Percentiles rank a stretch among this genome's conserved stretches.
phyloP scores from a whole-genome alignment of 2,329 filamentous ascomycete genomes.

The Monilinia aucupariae region DNA sequence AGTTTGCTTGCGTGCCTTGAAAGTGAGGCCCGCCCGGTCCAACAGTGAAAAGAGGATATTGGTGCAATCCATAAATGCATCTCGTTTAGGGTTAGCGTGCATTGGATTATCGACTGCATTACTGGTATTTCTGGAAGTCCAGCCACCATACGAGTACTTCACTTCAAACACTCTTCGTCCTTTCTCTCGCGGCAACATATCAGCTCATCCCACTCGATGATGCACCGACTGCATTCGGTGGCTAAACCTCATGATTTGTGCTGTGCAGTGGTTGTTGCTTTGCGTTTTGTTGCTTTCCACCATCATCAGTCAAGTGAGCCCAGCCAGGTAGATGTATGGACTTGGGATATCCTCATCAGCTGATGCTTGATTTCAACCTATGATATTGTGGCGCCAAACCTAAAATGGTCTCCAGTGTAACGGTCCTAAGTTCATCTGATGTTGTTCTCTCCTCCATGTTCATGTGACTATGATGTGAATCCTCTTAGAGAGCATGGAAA shows the following conservation, averaged over 20 bases:
- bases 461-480: neutral
- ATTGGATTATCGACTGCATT: neutral
- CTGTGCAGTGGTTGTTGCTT: neutral
- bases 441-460: neutral
- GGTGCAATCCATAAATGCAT: too few species aligned
- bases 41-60: neutral
- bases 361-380: neutral
- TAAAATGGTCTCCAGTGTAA: neutral
- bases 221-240: neutral
- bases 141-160: neutral
- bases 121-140: neutral
- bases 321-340: neutral
- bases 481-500: neutral
- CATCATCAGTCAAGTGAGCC: neutral
- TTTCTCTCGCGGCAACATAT: neutral
- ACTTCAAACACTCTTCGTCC: neutral
- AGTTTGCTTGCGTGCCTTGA: constrained; percentile 1
- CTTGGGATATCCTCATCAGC: constrained; percentile 1
- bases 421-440: constrained; percentile 1
- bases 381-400: neutral
- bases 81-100: too few species aligned
- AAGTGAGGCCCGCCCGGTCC: constrained; percentile 9
- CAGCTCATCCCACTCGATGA: neutral
- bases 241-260: neutral
- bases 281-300: neutral